Conservation (phyloP, 352 stramenopile species). For the Phytopythium sindhum region DNA sequence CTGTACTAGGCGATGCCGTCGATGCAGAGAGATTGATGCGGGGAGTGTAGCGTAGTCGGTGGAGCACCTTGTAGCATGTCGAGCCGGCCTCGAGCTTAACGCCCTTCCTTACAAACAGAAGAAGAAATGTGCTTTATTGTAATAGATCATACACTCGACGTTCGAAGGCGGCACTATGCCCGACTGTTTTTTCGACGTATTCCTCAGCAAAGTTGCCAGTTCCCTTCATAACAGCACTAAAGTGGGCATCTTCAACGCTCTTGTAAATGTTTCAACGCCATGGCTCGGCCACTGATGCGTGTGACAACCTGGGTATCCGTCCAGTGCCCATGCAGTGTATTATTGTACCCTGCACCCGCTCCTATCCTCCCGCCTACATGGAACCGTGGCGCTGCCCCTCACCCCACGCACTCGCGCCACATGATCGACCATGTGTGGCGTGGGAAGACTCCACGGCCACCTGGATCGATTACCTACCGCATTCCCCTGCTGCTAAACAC, state of each 20-base stretch:
- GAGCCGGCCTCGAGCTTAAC: not conserved
- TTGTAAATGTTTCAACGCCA: too few relatives aligned
- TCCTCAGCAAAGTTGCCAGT: too few relatives aligned
- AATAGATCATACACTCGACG: not conserved
- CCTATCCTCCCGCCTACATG: not conserved
- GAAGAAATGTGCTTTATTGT: constrained; percentile 2
- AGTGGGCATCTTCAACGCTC: too few relatives aligned
- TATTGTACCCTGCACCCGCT: too few relatives aligned
- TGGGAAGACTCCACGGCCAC: not conserved
- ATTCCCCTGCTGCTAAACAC: not conserved
- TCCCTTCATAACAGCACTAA: too few relatives aligned
- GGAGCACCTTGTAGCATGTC: not conserved
- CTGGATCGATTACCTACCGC: not conserved
- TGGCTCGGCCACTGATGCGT: too few relatives aligned
- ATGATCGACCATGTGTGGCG: not conserved
- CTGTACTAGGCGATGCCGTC: constrained; percentile 52
- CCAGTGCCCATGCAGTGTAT: too few relatives aligned
- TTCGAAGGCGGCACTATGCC: not conserved
- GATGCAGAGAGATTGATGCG: not conserved
- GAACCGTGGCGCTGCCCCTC: not conserved
- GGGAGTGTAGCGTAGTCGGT: not conserved
- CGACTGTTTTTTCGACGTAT: not conserved
- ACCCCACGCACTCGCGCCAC: not conserved
- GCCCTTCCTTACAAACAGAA: not conserved
- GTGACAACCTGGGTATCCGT: too few relatives aligned